Evolutionary conservation across 768 basidiomycete genomes (phyloP).

Genomic region (Lentinula sp.): DNA sequence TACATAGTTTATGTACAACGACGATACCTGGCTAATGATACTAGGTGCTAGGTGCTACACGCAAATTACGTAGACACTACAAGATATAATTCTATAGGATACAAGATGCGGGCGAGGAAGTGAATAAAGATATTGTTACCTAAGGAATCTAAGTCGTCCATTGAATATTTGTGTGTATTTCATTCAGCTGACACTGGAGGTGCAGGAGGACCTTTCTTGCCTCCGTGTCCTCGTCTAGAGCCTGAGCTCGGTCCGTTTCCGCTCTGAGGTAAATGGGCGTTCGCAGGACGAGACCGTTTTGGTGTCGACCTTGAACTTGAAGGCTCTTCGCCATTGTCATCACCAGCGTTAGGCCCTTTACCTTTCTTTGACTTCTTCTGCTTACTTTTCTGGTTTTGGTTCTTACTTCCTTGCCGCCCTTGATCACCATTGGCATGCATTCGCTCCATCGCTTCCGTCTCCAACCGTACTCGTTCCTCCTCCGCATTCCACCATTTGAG

Average conservation of each 20-base stretch:
- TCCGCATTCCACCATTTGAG: conserved; percentile 87
- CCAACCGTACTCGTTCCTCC: conserved; percentile 60
- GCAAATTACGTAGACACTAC: neutral
- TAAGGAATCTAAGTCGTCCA: neutral
- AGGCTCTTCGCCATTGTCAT: neutral
- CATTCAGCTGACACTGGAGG: neutral
- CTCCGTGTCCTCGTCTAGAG: neutral
- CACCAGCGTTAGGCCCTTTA: neutral
- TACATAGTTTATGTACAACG: neutral
- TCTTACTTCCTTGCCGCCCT: neutral
- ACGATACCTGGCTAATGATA: neutral
- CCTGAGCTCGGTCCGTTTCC: neutral
- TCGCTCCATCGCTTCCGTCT: conserved; percentile 27
- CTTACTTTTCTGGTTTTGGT: neutral
- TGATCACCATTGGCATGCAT: neutral
- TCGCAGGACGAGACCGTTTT: neutral
- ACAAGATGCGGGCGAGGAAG: neutral
- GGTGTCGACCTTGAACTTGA: neutral
- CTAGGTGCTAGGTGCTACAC: neutral
- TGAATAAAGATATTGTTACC: neutral
- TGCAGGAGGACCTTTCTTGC: neutral
- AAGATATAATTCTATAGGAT: neutral
- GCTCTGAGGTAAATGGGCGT: neutral
- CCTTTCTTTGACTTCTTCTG: neutral
- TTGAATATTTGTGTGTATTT: neutral